phyloP scores from a whole-genome alignment of 768 basidiomycete genomes.

The Kwoniella dendrophila region DNA sequence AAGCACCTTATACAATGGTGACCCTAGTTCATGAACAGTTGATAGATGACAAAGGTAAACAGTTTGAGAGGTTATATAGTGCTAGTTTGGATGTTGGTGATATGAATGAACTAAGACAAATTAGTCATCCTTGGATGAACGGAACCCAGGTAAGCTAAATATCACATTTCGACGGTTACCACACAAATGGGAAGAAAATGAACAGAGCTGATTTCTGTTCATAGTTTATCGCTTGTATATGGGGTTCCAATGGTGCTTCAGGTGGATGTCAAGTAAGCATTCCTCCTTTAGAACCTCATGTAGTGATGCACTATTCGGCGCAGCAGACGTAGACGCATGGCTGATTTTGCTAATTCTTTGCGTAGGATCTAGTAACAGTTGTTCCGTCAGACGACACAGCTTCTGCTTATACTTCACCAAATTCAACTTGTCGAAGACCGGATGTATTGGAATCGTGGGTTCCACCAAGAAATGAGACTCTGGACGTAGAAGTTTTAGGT shows the following conservation, averaged over 20 bases:
- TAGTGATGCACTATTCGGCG: neutral
- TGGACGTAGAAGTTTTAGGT: constrained; percentile 36
- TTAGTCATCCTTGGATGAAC: constrained; percentile 35
- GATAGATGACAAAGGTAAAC: constrained; percentile 27
- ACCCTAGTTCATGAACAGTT: constrained; percentile 41
- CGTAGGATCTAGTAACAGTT: constrained; percentile 39
- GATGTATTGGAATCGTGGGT: constrained; percentile 41
- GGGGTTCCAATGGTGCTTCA: constrained; percentile 32
- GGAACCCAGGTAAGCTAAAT: constrained; percentile 28
- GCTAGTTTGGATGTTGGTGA: constrained; percentile 34
- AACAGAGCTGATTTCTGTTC: neutral
- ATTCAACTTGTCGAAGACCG: constrained; percentile 21
- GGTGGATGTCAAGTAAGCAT: constrained; percentile 45
- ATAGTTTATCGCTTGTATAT: constrained; percentile 45
- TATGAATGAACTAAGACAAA: constrained; percentile 18
- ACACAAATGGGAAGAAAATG: no score
- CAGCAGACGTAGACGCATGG: neutral
- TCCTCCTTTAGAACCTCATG: neutral
- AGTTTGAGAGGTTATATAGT: constrained; percentile 35
- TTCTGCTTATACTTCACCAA: constrained; percentile 23
- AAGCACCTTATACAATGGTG: constrained; percentile 42
- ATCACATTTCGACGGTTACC: neutral
- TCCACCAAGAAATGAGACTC: constrained; percentile 17
- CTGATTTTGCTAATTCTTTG: no score
- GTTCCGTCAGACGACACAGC: constrained; percentile 22